Percentiles rank a stretch among this genome's conserved stretches.
These are phyloP conservation scores for Stagonosporopsis rhizophila DNA, from an alignment of 2,329 filamentous ascomycete genomes.

Conservation along the genomic window DNA sequence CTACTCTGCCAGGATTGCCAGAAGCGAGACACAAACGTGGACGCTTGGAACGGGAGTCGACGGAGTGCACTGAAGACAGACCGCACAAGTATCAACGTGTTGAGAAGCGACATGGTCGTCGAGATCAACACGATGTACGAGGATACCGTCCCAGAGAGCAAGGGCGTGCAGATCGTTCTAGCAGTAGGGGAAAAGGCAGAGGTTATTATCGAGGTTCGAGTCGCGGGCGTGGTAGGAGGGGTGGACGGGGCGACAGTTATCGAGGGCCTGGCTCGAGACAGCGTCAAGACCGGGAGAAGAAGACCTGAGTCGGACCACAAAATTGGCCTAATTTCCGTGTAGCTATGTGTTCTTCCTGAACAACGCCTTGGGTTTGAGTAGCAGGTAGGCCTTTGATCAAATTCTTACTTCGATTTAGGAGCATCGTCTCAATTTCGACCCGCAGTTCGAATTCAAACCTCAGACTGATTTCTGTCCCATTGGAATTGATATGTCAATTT, in stretches of 20 bases:
- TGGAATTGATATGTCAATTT: too few species aligned
- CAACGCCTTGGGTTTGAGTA: too few species aligned
- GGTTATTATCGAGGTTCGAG: not conserved
- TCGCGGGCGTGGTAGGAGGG: not conserved
- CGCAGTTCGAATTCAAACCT: too few species aligned
- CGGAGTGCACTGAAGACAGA: not conserved
- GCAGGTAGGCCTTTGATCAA: too few species aligned
- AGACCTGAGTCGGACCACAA: not conserved
- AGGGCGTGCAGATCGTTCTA: too few species aligned
- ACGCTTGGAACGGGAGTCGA: not conserved
- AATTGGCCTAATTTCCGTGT: too few species aligned
- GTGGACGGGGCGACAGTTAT: not conserved
- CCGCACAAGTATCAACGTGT: not conserved
- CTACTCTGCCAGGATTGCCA: not conserved
- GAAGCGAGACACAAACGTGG: not conserved
- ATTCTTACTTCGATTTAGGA: too few species aligned
- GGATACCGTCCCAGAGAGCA: too few species aligned
- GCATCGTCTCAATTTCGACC: too few species aligned
- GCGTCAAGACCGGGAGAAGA: not conserved
- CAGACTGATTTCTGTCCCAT: too few species aligned
- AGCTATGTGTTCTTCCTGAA: too few species aligned
- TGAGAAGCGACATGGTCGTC: not conserved
- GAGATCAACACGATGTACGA: not conserved
- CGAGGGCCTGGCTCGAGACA: not conserved
- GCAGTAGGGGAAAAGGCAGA: not conserved